A percentile compares a stretch with the other conserved stretches of the same genome.
These are phyloP conservation scores for Spongospora subterranea DNA, from an alignment of 208 protist genomes.

Conservation along the genomic window DNA sequence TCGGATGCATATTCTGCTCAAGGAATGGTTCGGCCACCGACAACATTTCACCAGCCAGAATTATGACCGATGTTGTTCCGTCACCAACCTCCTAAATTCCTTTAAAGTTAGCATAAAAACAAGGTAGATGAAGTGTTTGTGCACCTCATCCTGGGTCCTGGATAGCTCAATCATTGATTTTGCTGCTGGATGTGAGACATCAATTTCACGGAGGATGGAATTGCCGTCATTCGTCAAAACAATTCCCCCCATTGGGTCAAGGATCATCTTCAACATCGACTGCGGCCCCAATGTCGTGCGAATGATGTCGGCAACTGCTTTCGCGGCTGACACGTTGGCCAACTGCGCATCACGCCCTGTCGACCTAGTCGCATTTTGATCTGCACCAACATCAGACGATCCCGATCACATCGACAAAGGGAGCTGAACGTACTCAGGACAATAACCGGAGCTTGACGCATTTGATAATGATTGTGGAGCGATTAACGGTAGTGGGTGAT, in stretches of 20 bases:
- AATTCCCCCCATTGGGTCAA: constrained; percentile 99
- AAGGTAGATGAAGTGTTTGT: neutral
- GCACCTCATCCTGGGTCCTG: constrained; percentile 89
- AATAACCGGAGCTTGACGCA: neutral
- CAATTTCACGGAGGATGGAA: constrained; percentile 99
- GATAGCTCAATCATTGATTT: constrained; percentile 99
- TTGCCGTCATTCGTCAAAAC: constrained; percentile 99
- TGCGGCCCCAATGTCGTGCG: constrained; percentile 98
- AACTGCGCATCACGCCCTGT: constrained; percentile 95
- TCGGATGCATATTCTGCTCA: constrained; percentile 97
- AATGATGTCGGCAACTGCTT: constrained; percentile 97
- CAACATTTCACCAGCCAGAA: constrained; percentile 97
- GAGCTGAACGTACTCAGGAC: neutral
- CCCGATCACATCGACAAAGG: neutral
- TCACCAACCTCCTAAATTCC: constrained; percentile 87
- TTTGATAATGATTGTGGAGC: neutral
- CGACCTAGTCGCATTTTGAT: constrained; percentile 94
- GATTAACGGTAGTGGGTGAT: neutral
- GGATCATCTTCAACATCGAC: constrained; percentile 99
- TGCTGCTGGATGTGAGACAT: constrained; percentile 98
- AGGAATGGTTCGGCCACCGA: constrained; percentile 93
- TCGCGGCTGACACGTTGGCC: constrained; percentile 96
- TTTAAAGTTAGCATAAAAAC: neutral
- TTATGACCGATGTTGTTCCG: constrained; percentile 99
- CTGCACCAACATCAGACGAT: constrained; percentile 57